These are phyloP conservation scores for Alternaria rosae DNA, from an alignment of 2,329 filamentous ascomycete species.

Conservation along the genomic window DNA sequence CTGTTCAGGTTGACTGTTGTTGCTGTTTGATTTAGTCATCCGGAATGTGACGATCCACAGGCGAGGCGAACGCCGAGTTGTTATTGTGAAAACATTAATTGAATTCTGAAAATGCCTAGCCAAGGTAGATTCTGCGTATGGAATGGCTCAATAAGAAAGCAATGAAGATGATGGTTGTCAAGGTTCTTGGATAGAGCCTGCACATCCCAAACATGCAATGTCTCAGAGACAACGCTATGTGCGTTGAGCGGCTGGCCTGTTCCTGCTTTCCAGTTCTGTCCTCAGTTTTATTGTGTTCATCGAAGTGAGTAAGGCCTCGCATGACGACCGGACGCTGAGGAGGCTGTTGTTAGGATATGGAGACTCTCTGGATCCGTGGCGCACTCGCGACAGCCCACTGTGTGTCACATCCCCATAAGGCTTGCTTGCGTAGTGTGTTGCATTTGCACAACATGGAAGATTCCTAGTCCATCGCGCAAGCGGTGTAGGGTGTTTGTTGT, in stretches of 20 bases:
- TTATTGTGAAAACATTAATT: conserved; percentile 27
- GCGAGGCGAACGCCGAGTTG: conserved; percentile 14
- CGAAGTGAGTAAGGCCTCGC: conserved; percentile 22
- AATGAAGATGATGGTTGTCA: conserved; percentile 20
- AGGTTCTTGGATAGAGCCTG: conserved; percentile 38
- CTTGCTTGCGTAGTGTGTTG: background rate
- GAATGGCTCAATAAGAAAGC: conserved; percentile 13
- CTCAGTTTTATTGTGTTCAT: background rate
- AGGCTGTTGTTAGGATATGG: conserved; percentile 16
- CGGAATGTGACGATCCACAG: conserved; percentile 7
- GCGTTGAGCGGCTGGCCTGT: conserved; percentile 19
- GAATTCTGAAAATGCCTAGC: conserved; percentile 14
- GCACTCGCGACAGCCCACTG: background rate
- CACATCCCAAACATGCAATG: conserved; percentile 34
- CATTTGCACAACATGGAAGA: background rate
- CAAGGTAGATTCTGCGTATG: conserved; percentile 8
- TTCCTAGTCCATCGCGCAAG: background rate
- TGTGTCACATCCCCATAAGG: background rate
- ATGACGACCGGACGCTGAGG: conserved; percentile 20
- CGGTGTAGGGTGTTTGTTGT: background rate
- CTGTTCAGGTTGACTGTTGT: conserved; percentile 30
- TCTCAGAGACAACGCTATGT: conserved; percentile 36
- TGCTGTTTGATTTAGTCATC: conserved; percentile 16
- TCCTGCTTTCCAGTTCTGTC: background rate
- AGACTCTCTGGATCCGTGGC: background rate